Percentiles rank a stretch among this genome's conserved stretches.
These are phyloP conservation scores for Colletotrichum euphorbiae DNA, from an alignment of 2,329 filamentous ascomycete species.

Conservation along the genomic window DNA sequence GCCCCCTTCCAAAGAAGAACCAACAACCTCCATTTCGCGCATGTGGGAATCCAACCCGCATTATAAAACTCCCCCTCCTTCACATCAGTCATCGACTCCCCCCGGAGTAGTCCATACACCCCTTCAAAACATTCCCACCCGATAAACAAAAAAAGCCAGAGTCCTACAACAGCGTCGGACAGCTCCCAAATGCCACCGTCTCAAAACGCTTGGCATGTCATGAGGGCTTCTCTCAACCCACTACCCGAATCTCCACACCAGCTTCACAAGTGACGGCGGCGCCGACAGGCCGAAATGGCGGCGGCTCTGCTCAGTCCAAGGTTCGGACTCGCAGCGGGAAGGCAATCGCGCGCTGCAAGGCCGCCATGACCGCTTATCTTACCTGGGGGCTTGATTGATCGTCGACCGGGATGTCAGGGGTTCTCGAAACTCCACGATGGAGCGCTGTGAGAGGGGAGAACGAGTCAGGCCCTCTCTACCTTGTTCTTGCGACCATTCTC, in stretches of 20 bases:
- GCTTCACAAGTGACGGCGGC: background rate
- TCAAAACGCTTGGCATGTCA: constrained; percentile 19
- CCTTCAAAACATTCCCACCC: background rate
- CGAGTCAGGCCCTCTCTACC: too few relatives aligned
- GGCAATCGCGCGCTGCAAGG: too few relatives aligned
- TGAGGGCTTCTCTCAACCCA: background rate
- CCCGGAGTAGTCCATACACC: background rate
- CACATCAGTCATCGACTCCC: background rate
- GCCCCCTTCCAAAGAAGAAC: background rate
- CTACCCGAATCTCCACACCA: background rate
- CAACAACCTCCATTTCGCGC: background rate
- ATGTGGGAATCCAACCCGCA: background rate
- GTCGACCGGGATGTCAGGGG: background rate
- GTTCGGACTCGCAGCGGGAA: too few relatives aligned
- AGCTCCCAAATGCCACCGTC: background rate
- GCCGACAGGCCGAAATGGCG: background rate
- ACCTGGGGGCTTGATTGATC: background rate
- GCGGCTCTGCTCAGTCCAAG: background rate
- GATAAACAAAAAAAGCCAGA: background rate
- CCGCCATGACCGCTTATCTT: background rate
- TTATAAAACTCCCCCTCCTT: background rate
- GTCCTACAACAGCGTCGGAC: constrained; percentile 10
- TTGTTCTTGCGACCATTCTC: too few relatives aligned
- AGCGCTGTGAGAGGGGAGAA: background rate
- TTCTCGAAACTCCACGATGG: background rate